Conservation (phyloP, 2,329 filamentous ascomycete species). For the Didymella exigua region DNA sequence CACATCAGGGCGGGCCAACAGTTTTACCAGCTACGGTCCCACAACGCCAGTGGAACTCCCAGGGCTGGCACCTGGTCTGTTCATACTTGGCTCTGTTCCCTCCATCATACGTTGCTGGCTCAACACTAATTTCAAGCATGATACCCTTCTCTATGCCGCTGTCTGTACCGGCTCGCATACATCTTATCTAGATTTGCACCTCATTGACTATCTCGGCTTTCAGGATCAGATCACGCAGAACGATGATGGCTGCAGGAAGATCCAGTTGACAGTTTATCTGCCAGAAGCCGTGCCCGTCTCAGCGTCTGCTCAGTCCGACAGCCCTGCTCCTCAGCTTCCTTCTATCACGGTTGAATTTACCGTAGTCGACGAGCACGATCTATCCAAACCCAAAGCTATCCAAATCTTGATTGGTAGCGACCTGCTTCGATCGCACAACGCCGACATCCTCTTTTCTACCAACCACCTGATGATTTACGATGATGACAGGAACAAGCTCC, state of each 20-base stretch:
- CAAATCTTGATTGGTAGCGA: slow-evolving; percentile 92
- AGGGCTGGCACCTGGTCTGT: slow-evolving; percentile 80
- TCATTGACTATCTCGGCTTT: slow-evolving; percentile 77
- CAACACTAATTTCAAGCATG: slow-evolving; percentile 86
- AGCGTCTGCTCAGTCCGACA: slow-evolving; percentile 68
- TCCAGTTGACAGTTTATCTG: slow-evolving; percentile 83
- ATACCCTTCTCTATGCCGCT: slow-evolving; percentile 86
- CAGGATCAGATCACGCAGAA: slow-evolving; percentile 68
- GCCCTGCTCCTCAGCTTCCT: slow-evolving; percentile 78
- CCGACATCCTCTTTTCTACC: slow-evolving; percentile 89
- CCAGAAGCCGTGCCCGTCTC: slow-evolving; percentile 86
- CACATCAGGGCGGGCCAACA: slow-evolving; percentile 81
- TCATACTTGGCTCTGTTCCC: slow-evolving; percentile 85
- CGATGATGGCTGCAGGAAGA: slow-evolving; percentile 68
- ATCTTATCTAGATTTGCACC: slow-evolving; percentile 77
- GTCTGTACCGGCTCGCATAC: slow-evolving; percentile 90
- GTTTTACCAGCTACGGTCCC: slow-evolving; percentile 68
- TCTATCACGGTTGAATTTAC: slow-evolving; percentile 81
- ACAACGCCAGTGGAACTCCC: slow-evolving; percentile 78
- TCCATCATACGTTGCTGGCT: slow-evolving; percentile 97
- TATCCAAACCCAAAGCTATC: slow-evolving; percentile 65
- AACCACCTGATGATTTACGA: slow-evolving; percentile 88
- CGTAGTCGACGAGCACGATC: slow-evolving; percentile 64
- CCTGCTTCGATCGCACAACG: slow-evolving; percentile 81
- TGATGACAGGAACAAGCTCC: slow-evolving; percentile 83